Conservation (phyloP, 2,329 filamentous ascomycete genomes). For the Beauveria asiatica region DNA sequence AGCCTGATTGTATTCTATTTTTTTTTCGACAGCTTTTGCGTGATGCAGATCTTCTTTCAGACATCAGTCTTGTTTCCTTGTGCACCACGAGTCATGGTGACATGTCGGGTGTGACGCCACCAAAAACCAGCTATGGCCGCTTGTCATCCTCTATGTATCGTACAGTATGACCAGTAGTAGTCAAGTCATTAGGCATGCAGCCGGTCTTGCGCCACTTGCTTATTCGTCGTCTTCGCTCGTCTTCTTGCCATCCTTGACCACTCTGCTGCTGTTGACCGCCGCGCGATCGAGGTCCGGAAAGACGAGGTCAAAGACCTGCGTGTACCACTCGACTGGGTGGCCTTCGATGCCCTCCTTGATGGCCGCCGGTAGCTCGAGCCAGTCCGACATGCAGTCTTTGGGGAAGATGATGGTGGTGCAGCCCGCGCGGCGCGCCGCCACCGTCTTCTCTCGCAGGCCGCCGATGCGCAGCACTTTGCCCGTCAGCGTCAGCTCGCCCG, state of each 20-base stretch:
- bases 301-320: conserved; percentile 83
- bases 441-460: conserved; percentile 91
- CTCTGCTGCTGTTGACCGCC: conserved; percentile 66
- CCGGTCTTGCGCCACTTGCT: not conserved
- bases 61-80: not conserved
- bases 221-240: conserved; percentile 26
- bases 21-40: not conserved
- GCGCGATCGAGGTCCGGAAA: conserved; percentile 74
- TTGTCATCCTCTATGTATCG: not conserved
- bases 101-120: not conserved
- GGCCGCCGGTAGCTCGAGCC: conserved; percentile 95
- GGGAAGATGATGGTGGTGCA: conserved; percentile 94
- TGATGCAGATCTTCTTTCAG: not conserved
- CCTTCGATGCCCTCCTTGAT: conserved; percentile 96
- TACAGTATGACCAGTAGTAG: not conserved
- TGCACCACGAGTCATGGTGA: not conserved
- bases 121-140: not conserved
- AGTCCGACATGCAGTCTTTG: conserved; percentile 90
- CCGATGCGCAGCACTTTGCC: conserved; percentile 95
- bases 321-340: conserved; percentile 86
- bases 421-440: conserved; percentile 84
- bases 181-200: not conserved
- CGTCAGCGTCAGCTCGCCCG: conserved; percentile 90
- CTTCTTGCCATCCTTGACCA: conserved; percentile 44
- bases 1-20: too few species aligned